Conservation (phyloP, 2,329 filamentous ascomycete genomes). For the Exophiala lecanii-corni region DNA sequence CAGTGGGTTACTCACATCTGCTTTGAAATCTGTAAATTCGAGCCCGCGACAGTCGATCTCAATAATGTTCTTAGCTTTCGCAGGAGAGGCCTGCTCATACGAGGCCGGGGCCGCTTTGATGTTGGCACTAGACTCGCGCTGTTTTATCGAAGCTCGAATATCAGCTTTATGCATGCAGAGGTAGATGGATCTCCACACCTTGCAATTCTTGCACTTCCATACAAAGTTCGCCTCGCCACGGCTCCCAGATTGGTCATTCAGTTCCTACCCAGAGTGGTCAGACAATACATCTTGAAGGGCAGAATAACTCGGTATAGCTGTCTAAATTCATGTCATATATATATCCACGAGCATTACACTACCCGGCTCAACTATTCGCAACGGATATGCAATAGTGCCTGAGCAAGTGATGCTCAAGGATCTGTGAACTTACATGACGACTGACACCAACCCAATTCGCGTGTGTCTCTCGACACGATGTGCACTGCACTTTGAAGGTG, state of each 20-base stretch:
- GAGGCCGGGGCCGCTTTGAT: constrained; percentile 69
- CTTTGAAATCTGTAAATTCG: constrained; percentile 84
- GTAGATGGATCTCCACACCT: constrained; percentile 52
- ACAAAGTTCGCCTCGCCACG: constrained; percentile 97
- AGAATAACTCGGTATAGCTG: too few species aligned
- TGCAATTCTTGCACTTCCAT: constrained; percentile 99
- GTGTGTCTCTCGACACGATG: constrained; percentile 89
- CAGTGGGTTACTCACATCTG: constrained; percentile 61
- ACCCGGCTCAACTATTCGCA: too few species aligned
- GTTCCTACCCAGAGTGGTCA: too few species aligned
- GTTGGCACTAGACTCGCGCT: constrained; percentile 81
- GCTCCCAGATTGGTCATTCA: constrained; percentile 85
- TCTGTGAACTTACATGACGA: constrained; percentile 68
- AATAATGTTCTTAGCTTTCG: constrained; percentile 73
- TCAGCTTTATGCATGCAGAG: background rate
- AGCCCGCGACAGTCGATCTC: constrained; percentile 91
- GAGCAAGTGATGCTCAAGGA: too few species aligned
- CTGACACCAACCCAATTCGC: constrained; percentile 80
- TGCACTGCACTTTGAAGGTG: constrained; percentile 97
- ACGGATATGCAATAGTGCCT: too few species aligned
- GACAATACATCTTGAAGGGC: too few species aligned
- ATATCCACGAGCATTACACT: too few species aligned
- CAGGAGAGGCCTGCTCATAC: constrained; percentile 67
- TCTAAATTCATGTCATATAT: too few species aligned
- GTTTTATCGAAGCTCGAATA: background rate